Evolutionary conservation across 208 protist species (phyloP).

Genomic region (Crithidia bombi): DNA sequence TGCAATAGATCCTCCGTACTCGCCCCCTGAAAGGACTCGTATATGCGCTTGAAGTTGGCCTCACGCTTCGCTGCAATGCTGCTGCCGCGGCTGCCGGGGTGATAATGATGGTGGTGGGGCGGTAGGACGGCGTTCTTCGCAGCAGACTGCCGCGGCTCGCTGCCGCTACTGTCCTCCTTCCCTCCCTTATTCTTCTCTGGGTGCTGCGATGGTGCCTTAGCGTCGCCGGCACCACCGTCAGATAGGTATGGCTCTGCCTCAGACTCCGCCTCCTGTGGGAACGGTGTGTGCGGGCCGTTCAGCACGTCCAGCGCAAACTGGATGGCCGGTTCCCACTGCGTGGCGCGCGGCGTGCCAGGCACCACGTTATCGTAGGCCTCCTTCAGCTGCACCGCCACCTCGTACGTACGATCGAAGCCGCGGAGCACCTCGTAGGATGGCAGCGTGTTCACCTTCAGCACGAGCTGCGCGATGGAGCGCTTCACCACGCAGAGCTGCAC

Average conservation of each 20-base stretch:
- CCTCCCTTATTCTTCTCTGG: background rate
- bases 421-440: constrained; percentile 56
- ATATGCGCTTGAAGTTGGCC: constrained; percentile 5
- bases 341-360: constrained; percentile 2
- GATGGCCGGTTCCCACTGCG: constrained; percentile 36
- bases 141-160: background rate
- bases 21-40: constrained; percentile 3
- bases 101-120: background rate
- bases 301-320: constrained; percentile 37
- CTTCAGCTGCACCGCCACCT: constrained; percentile 50
- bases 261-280: background rate
- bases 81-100: background rate
- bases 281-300: constrained; percentile 2
- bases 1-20: constrained; percentile 25
- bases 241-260: constrained; percentile 4
- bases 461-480: constrained; percentile 58
- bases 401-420: constrained; percentile 69
- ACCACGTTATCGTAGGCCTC: constrained; percentile 1
- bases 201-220: background rate
- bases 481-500: constrained; percentile 70
- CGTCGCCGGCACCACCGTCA: background rate
- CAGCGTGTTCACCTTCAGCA: constrained; percentile 72
- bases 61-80: background rate
- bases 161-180: background rate
- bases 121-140: background rate